Evolutionary conservation across 495 filamentous ascomycete species (phyloP), one percentile per base, ranked within the genome.

Genomic region (Corynascus novoguineensis): DNA sequence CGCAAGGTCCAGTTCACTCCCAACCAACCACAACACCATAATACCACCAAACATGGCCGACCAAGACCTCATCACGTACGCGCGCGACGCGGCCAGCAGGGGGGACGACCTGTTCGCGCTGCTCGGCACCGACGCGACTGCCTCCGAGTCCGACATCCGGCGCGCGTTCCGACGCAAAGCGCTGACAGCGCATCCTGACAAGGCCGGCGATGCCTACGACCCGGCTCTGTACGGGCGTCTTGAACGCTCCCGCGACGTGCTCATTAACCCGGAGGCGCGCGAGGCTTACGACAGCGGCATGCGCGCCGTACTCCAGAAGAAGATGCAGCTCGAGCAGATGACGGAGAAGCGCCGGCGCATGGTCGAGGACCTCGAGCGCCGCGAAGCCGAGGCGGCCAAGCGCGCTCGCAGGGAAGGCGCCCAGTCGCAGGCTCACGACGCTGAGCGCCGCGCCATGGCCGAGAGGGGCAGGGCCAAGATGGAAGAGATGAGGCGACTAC

Each of bases 111-210:
- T 79, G 6, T 79, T 74, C 64, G 65, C 68, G n/a, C 71, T 78
- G 17, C 64, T 79, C 24, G 61, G 60, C 12, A 66, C 73, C 25
- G 70, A 75, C 51, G 65, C 74, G 14, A 69, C 71, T 50, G 68
- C 73, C 22, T 55, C 68, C 46, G 70, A 73, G 35, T 61, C 68
- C 34, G 75, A 78, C 53, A 70, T 79, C 55, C 75, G 76, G 34
- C 68, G 72, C 50, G 75, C 75, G 44, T 79, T 75, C 68, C 63
- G 67, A 0, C 68, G 69, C 50, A 73, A 73, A 47, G 73, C 71
- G 0, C 66, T 79, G 9, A 78, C 76, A n/a, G 69, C 76, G 40
- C 76, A 79, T 46, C 76, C 76, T n/a, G 76, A 79, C 71, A 77
- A 77, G 60, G 70, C 74, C 1, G 69, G 73, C 55, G 70, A 68